phyloP scores from a whole-genome alignment of 2,329 filamentous ascomycete genomes.

The Alternaria arbusti region DNA sequence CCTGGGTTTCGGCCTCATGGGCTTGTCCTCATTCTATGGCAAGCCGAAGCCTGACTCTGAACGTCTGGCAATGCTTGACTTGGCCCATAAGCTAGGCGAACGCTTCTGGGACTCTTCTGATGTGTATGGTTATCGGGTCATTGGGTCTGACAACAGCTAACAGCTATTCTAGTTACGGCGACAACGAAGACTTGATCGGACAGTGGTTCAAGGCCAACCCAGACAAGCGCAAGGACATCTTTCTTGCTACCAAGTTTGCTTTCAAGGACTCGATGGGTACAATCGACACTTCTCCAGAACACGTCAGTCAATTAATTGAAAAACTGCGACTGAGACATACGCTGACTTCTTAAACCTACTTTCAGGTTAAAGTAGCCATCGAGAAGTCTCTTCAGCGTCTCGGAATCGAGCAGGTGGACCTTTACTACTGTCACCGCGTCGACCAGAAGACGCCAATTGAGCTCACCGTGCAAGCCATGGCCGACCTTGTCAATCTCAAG shows the following conservation, averaged over 20 bases:
- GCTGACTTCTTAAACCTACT: background rate
- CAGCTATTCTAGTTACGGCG: slow-evolving; percentile 25
- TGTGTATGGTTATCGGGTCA: slow-evolving; percentile 21
- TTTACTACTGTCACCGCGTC: slow-evolving; percentile 55
- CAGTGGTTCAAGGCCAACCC: slow-evolving; percentile 50
- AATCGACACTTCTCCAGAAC: slow-evolving; percentile 52
- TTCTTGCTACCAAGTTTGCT: slow-evolving; percentile 50
- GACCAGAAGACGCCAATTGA: slow-evolving; percentile 55
- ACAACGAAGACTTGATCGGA: slow-evolving; percentile 44
- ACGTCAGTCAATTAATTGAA: slow-evolving; percentile 15
- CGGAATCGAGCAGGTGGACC: slow-evolving; percentile 52
- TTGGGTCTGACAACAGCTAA: background rate
- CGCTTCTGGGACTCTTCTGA: slow-evolving; percentile 42
- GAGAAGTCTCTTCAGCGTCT: slow-evolving; percentile 50
- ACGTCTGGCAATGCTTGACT: slow-evolving; percentile 60
- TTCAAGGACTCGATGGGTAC: slow-evolving; percentile 49
- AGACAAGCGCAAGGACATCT: slow-evolving; percentile 54
- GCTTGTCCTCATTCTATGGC: slow-evolving; percentile 56
- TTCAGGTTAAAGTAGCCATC: slow-evolving; percentile 41
- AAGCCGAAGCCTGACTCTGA: slow-evolving; percentile 57
- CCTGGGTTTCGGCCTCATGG: slow-evolving; percentile 64
- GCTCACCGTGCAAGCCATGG: slow-evolving; percentile 59
- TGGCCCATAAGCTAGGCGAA: slow-evolving; percentile 58
- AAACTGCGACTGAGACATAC: background rate
- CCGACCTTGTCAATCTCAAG: slow-evolving; percentile 62